These are phyloP conservation scores for Entomortierella parvispora DNA, from an alignment of 192 early-diverging fungal species.

Conservation along the genomic window DNA sequence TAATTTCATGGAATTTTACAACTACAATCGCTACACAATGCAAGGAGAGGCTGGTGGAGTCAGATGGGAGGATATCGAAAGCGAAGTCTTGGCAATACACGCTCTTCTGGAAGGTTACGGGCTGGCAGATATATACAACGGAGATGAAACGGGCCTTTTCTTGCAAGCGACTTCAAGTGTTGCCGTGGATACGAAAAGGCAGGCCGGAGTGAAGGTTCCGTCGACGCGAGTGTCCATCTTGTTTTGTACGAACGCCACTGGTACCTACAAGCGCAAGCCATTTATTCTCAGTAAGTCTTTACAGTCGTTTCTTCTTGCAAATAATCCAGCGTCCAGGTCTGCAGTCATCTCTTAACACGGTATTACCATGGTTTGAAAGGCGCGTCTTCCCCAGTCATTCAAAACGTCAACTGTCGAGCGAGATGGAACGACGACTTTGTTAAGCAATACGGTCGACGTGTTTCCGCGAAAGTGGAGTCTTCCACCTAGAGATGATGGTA, in stretches of 20 bases:
- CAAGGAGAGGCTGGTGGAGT: not conserved
- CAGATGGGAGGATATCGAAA: not conserved
- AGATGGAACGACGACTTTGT: not conserved
- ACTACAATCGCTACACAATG: not conserved
- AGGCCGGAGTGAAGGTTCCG: not conserved
- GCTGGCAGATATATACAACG: not conserved
- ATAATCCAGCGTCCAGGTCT: too few species aligned
- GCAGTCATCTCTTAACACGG: not conserved
- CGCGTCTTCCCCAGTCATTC: not conserved
- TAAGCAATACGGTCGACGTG: not conserved
- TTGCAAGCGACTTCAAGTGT: not conserved
- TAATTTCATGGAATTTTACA: not conserved
- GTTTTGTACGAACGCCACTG: conserved; percentile 13
- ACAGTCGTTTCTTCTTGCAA: too few species aligned
- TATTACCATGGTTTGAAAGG: not conserved
- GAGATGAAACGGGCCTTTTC: conserved; percentile 1
- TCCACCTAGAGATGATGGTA: not conserved
- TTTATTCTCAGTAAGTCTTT: conserved; percentile 16
- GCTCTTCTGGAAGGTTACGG: not conserved
- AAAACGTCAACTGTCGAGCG: not conserved
- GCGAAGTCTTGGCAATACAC: not conserved
- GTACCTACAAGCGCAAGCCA: conserved; percentile 5
- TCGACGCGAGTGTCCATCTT: conserved; percentile 12
- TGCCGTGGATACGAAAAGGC: not conserved
- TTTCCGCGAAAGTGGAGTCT: not conserved